Percentiles rank a stretch among this genome's conserved stretches.
phyloP scores from a whole-genome alignment of 352 stramenopile species.

The Phytopythium aichiense region DNA sequence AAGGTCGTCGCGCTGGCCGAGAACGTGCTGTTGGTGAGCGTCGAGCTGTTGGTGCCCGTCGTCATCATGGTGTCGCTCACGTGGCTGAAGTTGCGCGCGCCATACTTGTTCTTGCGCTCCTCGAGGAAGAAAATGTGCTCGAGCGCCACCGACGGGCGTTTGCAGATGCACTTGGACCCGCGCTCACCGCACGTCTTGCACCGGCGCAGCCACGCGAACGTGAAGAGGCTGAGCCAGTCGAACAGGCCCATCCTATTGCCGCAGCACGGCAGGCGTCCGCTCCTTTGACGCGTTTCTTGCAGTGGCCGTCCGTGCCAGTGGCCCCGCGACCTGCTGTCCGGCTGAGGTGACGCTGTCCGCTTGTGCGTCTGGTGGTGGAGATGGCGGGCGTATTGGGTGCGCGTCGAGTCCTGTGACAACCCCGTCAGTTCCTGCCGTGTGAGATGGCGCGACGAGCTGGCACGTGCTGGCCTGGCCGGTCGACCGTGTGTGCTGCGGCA shows the following conservation, averaged over 20 bases:
- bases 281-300: constrained; percentile 2
- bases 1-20: constrained; percentile 26
- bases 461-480: not conserved
- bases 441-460: not conserved
- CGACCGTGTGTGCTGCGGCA: too few species aligned
- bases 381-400: not conserved
- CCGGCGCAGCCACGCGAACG: constrained; percentile 61
- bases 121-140: constrained; percentile 83
- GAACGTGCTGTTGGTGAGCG: constrained; percentile 23
- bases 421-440: not conserved
- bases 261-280: not conserved
- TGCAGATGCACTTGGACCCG: constrained; percentile 65
- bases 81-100: constrained; percentile 74
- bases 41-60: constrained; percentile 23
- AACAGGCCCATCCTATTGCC: constrained; percentile 42
- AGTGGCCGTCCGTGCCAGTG: not conserved
- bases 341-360: not conserved
- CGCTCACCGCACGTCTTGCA: constrained; percentile 61
- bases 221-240: constrained; percentile 56
- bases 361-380: not conserved
- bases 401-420: not conserved
- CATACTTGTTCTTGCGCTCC: constrained; percentile 78
- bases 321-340: not conserved
- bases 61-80: constrained; percentile 66
- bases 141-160: constrained; percentile 60